These are phyloP conservation scores for Boletus insuetus DNA, from an alignment of 768 basidiomycete genomes.

Conservation along the genomic window DNA sequence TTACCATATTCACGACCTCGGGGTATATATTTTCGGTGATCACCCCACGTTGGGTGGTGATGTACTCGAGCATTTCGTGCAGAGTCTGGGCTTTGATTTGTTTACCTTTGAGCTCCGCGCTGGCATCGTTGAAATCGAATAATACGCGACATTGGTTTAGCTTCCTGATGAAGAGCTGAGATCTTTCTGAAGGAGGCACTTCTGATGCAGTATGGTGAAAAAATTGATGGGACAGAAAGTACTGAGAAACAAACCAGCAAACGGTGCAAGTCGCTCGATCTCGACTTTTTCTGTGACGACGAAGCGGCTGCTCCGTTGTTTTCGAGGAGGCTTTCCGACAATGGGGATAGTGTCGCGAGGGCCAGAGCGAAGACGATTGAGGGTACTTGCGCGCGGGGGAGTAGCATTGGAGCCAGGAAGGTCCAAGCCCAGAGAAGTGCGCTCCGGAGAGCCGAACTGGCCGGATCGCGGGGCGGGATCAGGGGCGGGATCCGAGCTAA, in stretches of 20 bases:
- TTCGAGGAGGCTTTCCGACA: conserved; percentile 93
- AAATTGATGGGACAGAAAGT: conserved; percentile 8
- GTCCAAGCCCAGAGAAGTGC: conserved; percentile 47
- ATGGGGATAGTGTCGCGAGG: conserved; percentile 98
- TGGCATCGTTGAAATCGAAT: conserved; percentile 99
- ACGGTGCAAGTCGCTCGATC: conserved; percentile 89
- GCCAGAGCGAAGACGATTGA: conserved; percentile 73
- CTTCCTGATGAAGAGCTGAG: conserved; percentile 90
- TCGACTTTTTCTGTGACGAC: conserved; percentile 96
- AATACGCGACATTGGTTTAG: conserved; percentile 94
- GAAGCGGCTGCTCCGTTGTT: conserved; percentile 96
- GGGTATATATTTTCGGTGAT: conserved; percentile 98
- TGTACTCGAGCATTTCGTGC: conserved; percentile 98
- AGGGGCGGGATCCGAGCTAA: conserved; percentile 64
- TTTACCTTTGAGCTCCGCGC: conserved; percentile 92
- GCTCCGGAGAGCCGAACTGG: conserved; percentile 46
- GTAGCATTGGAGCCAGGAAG: conserved; percentile 42
- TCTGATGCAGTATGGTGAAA: conserved; percentile 46
- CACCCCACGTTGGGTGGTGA: conserved; percentile 93
- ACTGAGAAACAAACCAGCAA: conserved; percentile 55
- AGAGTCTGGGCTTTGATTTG: conserved; percentile 98
- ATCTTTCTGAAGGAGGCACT: conserved; percentile 82
- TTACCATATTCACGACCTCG: conserved; percentile 96
- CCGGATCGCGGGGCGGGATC: conserved; percentile 44
- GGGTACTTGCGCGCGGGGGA: conserved; percentile 64